phyloP scores from a whole-genome alignment of 345 rosid species.

The Nephelium lappaceum region DNA sequence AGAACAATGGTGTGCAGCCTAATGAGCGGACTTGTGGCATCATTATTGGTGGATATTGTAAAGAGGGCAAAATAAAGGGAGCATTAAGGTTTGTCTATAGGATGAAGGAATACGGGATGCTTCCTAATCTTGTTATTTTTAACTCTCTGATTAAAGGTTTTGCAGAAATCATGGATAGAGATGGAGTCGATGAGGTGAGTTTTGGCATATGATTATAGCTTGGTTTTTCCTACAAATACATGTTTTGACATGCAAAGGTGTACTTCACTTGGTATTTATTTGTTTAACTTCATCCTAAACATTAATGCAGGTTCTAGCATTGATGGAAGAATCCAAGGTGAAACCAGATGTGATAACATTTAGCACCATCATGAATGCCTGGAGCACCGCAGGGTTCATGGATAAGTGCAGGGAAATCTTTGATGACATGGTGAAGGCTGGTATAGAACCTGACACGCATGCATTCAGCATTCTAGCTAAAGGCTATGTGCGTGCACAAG shows the following conservation, averaged over 20 bases:
- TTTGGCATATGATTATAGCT: not conserved
- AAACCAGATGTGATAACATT: slow-evolving; percentile 66
- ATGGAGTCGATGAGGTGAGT: slow-evolving; percentile 62
- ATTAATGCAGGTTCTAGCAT: slow-evolving; percentile 52
- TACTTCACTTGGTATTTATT: not conserved
- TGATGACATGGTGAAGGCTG: slow-evolving; percentile 61
- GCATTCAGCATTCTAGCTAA: slow-evolving; percentile 65
- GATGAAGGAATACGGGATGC: slow-evolving; percentile 54
- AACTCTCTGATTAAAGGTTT: slow-evolving; percentile 67
- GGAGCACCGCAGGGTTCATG: slow-evolving; percentile 78
- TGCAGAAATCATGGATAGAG: slow-evolving; percentile 61
- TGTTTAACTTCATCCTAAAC: not conserved
- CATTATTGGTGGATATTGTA: slow-evolving; percentile 57
- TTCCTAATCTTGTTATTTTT: slow-evolving; percentile 54
- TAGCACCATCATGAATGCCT: slow-evolving; percentile 71
- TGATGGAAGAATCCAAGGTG: slow-evolving; percentile 58
- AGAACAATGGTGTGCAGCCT: slow-evolving; percentile 42
- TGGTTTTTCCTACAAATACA: not conserved
- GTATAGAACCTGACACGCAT: slow-evolving; percentile 58
- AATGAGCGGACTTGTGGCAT: slow-evolving; percentile 65
- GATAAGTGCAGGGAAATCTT: slow-evolving; percentile 59
- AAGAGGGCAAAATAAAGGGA: slow-evolving; percentile 54
- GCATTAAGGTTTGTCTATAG: slow-evolving; percentile 53
- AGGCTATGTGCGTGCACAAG: slow-evolving; percentile 62
- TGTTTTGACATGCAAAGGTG: not conserved